phyloP scores from a whole-genome alignment of 2,329 filamentous ascomycete genomes.

The Fusarium pseudograminearum region DNA sequence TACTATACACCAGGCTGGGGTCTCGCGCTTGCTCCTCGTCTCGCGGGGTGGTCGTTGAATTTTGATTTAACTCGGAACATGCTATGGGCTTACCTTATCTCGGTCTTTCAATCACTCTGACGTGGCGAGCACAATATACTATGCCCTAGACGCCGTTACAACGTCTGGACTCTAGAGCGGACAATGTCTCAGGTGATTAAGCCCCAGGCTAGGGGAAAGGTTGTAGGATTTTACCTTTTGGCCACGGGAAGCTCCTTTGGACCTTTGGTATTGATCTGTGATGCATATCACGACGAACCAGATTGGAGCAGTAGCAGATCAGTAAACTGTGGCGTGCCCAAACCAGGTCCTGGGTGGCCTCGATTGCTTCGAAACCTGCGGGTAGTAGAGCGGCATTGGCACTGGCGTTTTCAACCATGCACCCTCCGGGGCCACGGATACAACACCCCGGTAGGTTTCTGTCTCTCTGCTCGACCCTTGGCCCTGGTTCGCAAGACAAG shows the following conservation, averaged over 20 bases:
- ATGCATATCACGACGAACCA: conserved; percentile 34
- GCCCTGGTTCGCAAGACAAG: conserved; percentile 27
- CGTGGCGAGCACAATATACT: conserved; percentile 32
- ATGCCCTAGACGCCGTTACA: conserved; percentile 22
- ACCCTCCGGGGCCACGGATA: conserved; percentile 13
- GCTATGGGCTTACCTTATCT: conserved; percentile 18
- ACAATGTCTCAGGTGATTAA: conserved; percentile 21
- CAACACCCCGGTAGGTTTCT: conserved; percentile 27
- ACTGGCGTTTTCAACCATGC: conserved; percentile 19
- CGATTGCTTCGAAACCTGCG: conserved; percentile 33
- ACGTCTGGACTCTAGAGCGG: conserved; percentile 21
- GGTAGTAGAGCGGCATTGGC: conserved; percentile 35
- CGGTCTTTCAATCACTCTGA: conserved; percentile 33
- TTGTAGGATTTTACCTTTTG: conserved; percentile 21
- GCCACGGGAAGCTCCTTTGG: conserved; percentile 40
- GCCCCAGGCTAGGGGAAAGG: conserved; percentile 1
- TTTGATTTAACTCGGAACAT: conserved; percentile 17
- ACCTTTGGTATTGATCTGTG: conserved; percentile 26
- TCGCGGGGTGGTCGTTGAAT: conserved; percentile 22
- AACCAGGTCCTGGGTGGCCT: conserved; percentile 44
- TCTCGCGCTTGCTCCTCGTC: not conserved
- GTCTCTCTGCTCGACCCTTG: conserved; percentile 4
- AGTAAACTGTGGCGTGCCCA: conserved; percentile 30
- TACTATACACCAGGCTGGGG: conserved; percentile 1
- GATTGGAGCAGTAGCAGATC: conserved; percentile 39